Conservation (phyloP, 192 early-diverging fungal genomes). For the Entomortierella beljakovae region DNA sequence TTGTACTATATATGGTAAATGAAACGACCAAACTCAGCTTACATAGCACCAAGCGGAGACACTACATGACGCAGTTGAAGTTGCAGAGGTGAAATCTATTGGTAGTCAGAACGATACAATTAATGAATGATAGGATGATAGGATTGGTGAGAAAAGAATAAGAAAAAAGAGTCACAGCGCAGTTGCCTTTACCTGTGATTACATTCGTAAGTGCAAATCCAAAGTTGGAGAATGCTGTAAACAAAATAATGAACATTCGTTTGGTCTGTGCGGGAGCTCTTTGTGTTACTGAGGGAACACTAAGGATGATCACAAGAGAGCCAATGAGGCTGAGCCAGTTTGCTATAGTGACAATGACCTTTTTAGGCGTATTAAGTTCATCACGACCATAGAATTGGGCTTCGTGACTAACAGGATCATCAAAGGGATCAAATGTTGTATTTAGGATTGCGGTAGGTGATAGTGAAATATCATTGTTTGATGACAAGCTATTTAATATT, state of each 20-base stretch:
- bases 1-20: neutral
- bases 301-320: conserved; percentile 30
- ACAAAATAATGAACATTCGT: conserved; percentile 41
- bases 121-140: no score
- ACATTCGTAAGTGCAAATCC: conserved; percentile 37
- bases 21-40: neutral
- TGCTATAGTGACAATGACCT: neutral
- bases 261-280: conserved; percentile 31
- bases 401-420: neutral
- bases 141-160: no score
- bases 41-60: conserved; percentile 52
- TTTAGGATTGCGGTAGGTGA: no score
- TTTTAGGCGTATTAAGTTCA: no score
- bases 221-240: conserved; percentile 43
- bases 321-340: conserved; percentile 39
- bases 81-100: conserved; percentile 15
- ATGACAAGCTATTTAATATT: neutral
- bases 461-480: no score
- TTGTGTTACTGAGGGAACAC: conserved; percentile 14
- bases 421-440: neutral
- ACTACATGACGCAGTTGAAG: neutral
- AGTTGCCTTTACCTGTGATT: conserved; percentile 16
- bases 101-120: no score
- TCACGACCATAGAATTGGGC: no score
- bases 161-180: neutral